Base-by-base conservation (phyloP, 805 yeast species). In the Metschnikowia orientalis region DNA sequence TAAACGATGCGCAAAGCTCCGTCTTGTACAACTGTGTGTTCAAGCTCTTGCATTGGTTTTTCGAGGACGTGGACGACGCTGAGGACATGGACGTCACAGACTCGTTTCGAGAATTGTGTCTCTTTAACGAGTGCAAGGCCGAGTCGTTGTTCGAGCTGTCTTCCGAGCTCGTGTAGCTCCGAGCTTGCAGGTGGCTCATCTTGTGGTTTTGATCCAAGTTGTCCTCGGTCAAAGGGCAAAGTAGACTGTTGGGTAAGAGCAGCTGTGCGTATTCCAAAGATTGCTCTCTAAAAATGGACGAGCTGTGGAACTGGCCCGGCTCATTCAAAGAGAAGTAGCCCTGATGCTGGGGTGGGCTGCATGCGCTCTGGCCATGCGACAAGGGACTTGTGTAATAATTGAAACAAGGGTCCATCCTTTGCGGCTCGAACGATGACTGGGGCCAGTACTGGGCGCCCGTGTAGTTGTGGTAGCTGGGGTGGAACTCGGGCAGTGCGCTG, bases 11-110 rank as follows among this genome's bases (percentile, higher is more conserved):
- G 58, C 97, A 88, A 35, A 89, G 69, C 58, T 88, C 97, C 0
- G 97, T 89, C 62, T 88, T 88, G 73, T 86, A 88, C 23, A 88
- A 69, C 44, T 75, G 81, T 19, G 84, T 78, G 55, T 80, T 73
- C 35, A 71, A 55, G 23, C 28, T 23, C 23, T 35, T 42, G 25
- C 35, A 28, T 19, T 25, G 28, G 22, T 26, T 19, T 26, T 32
- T 31, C 10, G 35, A 28, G 14, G 22, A 18, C 18, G 34, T 23
- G 15, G 31, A 24, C n/a, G 37, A 28, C n/a, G 28, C 26, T 5
- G 32, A 23, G 8, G 42, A 25, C 9, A 36, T 26, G 4, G 34
- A 28, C 32, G 34, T 30, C 6, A 38, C 35, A 14, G 42, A 37
- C 12, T 32, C 39, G 25, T 41, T 40, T 11, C 41, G 32, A 7